Conservation (phyloP, 148 eudicot genomes). For the Fagopyrum esculentum region DNA sequence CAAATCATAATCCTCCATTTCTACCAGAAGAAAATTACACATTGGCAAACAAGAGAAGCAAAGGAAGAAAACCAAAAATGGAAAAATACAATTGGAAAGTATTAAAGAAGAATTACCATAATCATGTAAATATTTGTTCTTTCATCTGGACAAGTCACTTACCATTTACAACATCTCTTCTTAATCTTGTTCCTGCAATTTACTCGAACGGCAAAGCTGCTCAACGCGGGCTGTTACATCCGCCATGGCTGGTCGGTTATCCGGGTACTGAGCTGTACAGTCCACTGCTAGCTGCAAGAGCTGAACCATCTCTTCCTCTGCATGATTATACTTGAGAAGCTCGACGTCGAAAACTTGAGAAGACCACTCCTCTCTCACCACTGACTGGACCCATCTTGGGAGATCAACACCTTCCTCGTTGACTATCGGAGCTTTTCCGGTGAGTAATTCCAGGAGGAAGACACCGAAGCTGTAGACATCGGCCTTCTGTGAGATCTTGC, state of each 20-base stretch:
- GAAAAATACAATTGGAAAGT: constrained; percentile 27
- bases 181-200: constrained; percentile 21
- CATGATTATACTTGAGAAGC: constrained; percentile 68
- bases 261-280: constrained; percentile 81
- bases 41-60: constrained; percentile 1
- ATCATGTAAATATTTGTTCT: neutral
- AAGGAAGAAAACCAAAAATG: constrained; percentile 21
- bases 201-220: constrained; percentile 34
- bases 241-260: constrained; percentile 65
- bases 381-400: constrained; percentile 96
- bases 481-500: constrained; percentile 72
- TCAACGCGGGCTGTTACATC: constrained; percentile 50
- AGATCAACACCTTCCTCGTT: constrained; percentile 93
- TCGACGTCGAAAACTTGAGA: constrained; percentile 80
- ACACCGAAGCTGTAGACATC: constrained; percentile 92
- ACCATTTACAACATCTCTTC: constrained; percentile 26
- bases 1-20: constrained; percentile 2
- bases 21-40: constrained; percentile 6
- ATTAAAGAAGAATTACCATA: neutral
- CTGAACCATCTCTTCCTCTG: constrained; percentile 90
- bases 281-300: constrained; percentile 77
- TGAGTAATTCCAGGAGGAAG: constrained; percentile 67
- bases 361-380: constrained; percentile 83
- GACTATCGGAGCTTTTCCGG: constrained; percentile 73
- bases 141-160: constrained; percentile 4